Evolutionary conservation across 441 rosid species (phyloP).

Genomic region (Eutrema salsugineum): DNA sequence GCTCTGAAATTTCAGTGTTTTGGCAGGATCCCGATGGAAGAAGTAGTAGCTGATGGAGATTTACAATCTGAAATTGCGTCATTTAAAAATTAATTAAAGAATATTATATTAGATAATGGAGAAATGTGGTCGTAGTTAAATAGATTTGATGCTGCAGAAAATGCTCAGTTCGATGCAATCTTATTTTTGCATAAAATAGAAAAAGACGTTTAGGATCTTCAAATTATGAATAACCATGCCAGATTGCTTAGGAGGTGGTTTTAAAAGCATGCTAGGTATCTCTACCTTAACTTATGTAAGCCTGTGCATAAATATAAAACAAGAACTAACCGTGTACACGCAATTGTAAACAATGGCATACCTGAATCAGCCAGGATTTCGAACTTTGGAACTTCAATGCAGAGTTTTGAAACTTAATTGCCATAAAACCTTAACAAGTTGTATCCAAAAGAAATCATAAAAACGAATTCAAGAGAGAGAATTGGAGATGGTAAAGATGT

Average conservation of each 20-base stretch:
- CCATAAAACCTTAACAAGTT: conserved; percentile 34
- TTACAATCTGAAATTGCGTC: neutral
- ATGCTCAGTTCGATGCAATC: neutral
- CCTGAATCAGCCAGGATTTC: conserved; percentile 64
- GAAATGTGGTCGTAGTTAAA: conserved; percentile 1
- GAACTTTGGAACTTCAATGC: conserved; percentile 37
- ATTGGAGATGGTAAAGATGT: neutral
- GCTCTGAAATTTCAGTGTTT: conserved; percentile 9
- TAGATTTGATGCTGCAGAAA: conserved; percentile 3
- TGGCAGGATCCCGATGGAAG: conserved; percentile 1
- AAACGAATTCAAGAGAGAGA: neutral
- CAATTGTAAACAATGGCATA: conserved; percentile 13
- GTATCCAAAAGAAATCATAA: conserved; percentile 1
- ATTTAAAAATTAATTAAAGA: neutral
- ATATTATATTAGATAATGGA: conserved; percentile 12
- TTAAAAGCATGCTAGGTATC: neutral
- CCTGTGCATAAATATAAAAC: neutral
- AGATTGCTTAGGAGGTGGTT: neutral
- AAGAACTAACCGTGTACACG: neutral
- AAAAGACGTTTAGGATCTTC: neutral
- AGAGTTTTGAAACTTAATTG: conserved; percentile 43
- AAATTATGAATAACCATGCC: neutral
- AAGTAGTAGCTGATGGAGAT: conserved; percentile 7
- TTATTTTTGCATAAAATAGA: neutral
- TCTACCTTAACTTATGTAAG: neutral